Evolutionary conservation across 2,329 filamentous ascomycete species (phyloP), one percentile per base, ranked within the genome.

Genomic region (Pseudogymnoascus sp.): DNA sequence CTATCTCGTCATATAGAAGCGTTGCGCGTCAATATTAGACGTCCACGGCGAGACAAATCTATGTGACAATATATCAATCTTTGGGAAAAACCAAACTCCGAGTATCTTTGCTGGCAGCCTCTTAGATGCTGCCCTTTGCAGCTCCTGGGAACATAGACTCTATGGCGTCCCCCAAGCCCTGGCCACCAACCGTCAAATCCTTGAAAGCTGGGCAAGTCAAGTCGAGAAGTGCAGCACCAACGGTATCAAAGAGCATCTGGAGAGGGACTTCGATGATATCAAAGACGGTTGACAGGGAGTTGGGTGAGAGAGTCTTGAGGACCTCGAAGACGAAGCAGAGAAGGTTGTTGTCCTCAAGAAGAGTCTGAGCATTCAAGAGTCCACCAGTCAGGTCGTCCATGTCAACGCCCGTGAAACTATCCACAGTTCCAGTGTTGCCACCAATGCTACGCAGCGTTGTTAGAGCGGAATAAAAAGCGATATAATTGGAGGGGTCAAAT

Each of bases 371-470:
- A 65, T 80, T 81, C 64, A 77, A 75, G 0, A 82, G 68, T 55
- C 78, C 78, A 18, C 77, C 75, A 9, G 78, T 78, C 14, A 81
- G 28, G 61, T 81, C 70, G 2, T 65, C 64, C 1, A 79, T 58
- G 65, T 79, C 70, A 55, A 84, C 68, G 3, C 80, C 80, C 2
- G 76, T 73, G 67, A 83, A 84, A 25, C 75, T 79, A 71, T 84
- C 79, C 16, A 80, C 75, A 3, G 73, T 75, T 21, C 81, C 80
- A 5, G 77, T 76, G 67, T 84, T 84, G 9, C 82, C 82, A 3
- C 82, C 82, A 23, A 84, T 49, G 25, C 28, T 45, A 33, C 11
- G 16, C 31, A 6, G 9, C 49, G 4, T 9, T 52, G 59, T 61
- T 43, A 61, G 59, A 8, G 5, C 1, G 12, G 18, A 33, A 9